Evolutionary conservation across 495 filamentous ascomycete genomes (phyloP).

Genomic region (Podospora comata): DNA sequence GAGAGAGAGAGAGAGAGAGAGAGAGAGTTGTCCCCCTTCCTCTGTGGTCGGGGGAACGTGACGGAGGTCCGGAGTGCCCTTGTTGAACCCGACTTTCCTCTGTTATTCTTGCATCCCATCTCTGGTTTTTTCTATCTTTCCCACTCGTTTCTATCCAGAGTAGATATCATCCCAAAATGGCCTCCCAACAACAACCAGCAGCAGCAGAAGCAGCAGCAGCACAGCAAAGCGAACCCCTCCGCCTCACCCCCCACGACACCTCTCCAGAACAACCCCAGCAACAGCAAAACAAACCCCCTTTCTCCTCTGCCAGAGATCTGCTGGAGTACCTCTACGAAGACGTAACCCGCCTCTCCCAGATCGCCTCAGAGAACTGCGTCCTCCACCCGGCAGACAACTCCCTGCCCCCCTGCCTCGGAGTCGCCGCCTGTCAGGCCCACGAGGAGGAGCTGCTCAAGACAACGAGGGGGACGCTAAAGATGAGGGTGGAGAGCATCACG

Average conservation of each 20-base stretch:
- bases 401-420: constrained; percentile 19
- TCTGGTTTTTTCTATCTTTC: too few species aligned
- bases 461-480: constrained; percentile 22
- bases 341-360: constrained; percentile 21
- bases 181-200: too few species aligned
- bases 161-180: too few species aligned
- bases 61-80: too few species aligned
- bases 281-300: constrained; percentile 1
- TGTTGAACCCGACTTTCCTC: too few species aligned
- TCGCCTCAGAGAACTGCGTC: constrained; percentile 20
- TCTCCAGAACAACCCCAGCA: not conserved
- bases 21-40: too few species aligned
- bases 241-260: not conserved
- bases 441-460: constrained; percentile 26
- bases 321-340: constrained; percentile 27
- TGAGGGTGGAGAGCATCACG: constrained; percentile 26
- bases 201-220: not conserved
- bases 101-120: too few species aligned
- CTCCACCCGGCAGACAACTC: constrained; percentile 27
- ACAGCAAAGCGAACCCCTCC: not conserved
- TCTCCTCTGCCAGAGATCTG: not conserved
- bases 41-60: too few species aligned
- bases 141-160: too few species aligned
- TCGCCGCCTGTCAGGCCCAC: constrained; percentile 26
- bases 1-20: too few species aligned